A percentile compares a stretch with the other conserved stretches of the same genome.
Evolutionary conservation across 2,329 filamentous ascomycete genomes (phyloP).

Genomic region (Fonsecaea erecta): DNA sequence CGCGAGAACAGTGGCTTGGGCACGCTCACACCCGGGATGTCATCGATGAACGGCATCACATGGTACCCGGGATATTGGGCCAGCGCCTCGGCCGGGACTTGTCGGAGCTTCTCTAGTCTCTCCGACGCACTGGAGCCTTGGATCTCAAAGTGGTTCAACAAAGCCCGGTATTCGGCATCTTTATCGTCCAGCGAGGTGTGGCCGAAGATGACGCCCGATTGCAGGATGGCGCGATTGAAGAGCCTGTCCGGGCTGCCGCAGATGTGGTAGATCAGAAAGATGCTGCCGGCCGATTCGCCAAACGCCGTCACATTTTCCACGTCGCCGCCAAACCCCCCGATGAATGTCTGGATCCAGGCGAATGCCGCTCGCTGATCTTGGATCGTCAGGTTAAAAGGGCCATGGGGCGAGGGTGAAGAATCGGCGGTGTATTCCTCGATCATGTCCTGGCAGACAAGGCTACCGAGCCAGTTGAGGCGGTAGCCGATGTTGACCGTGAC

Average conservation of each 20-base stretch:
- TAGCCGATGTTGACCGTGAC: slow-evolving; percentile 43
- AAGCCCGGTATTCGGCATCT: slow-evolving; percentile 52
- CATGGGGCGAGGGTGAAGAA: slow-evolving; percentile 7
- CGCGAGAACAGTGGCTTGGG: slow-evolving; percentile 22
- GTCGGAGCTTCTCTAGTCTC: slow-evolving; percentile 47
- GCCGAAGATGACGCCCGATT: slow-evolving; percentile 17
- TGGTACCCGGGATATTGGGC: slow-evolving; percentile 20
- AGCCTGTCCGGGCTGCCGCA: slow-evolving; percentile 15
- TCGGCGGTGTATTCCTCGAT: slow-evolving; percentile 24
- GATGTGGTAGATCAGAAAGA: slow-evolving; percentile 27
- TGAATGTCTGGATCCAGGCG: slow-evolving; percentile 48
- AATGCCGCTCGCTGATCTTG: slow-evolving; percentile 48
- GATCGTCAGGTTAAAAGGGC: slow-evolving; percentile 50
- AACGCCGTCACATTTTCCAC: slow-evolving; percentile 45
- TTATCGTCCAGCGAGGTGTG: slow-evolving; percentile 41
- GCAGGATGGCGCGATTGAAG: slow-evolving; percentile 24
- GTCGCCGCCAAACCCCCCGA: slow-evolving; percentile 50
- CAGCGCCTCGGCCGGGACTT: slow-evolving; percentile 16
- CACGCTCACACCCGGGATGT: slow-evolving; percentile 9
- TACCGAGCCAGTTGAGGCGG: slow-evolving; percentile 44
- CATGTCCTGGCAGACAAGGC: slow-evolving; percentile 37
- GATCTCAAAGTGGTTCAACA: slow-evolving; percentile 22
- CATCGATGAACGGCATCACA: slow-evolving; percentile 15
- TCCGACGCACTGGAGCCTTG: background rate
- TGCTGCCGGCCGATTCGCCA: slow-evolving; percentile 55